Conservation (phyloP, 306 rosid genomes). For the Chamaecrista fasciculata region DNA sequence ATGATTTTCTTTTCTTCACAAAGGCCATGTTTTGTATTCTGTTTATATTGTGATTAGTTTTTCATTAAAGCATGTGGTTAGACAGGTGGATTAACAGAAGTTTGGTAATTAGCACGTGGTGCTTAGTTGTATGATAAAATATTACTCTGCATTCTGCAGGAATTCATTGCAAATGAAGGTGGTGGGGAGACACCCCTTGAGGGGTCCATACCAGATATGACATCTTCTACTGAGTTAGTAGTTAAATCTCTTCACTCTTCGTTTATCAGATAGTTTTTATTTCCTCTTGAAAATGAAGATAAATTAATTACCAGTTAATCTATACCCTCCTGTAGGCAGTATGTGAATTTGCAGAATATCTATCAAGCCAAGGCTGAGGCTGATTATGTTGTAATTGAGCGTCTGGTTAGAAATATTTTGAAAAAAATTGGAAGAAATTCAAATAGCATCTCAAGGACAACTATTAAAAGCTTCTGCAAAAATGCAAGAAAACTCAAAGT, state of each 20-base stretch:
- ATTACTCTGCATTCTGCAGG: conserved; percentile 48
- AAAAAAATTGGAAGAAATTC: conserved; percentile 85
- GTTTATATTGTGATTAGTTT: not conserved
- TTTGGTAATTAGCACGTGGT: not conserved
- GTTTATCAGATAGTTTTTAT: conserved; percentile 14
- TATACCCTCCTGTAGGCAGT: conserved; percentile 60
- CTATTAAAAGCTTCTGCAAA: conserved; percentile 80
- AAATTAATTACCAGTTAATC: conserved; percentile 29
- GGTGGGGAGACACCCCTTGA: conserved; percentile 91
- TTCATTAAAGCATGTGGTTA: conserved; percentile 23
- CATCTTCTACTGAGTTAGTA: conserved; percentile 93
- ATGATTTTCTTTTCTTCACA: conserved; percentile 12
- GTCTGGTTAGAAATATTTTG: conserved; percentile 55
- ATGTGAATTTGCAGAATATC: conserved; percentile 79
- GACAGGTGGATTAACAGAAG: conserved; percentile 8
- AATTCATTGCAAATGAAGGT: conserved; percentile 84
- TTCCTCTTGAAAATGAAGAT: conserved; percentile 1
- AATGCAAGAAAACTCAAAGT: conserved; percentile 95
- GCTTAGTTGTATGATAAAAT: conserved; percentile 19
- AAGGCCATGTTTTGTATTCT: not conserved
- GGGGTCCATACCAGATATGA: conserved; percentile 99
- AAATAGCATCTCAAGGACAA: conserved; percentile 69
- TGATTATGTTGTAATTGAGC: conserved; percentile 77
- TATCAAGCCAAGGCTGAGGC: conserved; percentile 96
- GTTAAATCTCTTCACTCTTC: conserved; percentile 18